Evolutionary conservation across 768 basidiomycete genomes (phyloP).

Genomic region (Tylopilus vinaceipallidus): DNA sequence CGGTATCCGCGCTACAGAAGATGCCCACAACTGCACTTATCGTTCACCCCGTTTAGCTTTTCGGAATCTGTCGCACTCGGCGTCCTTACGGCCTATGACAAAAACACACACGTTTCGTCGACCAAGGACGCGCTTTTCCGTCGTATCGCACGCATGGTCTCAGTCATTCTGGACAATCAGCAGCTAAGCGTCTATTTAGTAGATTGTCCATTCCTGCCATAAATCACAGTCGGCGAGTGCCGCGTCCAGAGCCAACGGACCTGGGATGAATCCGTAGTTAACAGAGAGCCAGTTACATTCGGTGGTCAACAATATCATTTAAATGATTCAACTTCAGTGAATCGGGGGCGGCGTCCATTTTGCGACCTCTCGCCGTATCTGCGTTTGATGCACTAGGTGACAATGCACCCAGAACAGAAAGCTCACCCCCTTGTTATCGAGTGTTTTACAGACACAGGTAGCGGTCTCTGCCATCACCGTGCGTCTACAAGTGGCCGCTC

Average conservation of each 20-base stretch:
- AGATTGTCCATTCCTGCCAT: conserved; percentile 34
- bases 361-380: conserved; percentile 61
- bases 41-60: no score
- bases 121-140: conserved; percentile 26
- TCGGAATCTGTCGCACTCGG: conserved; percentile 25
- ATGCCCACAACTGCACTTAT: no score
- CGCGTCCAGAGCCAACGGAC: not conserved
- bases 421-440: conserved; percentile 11
- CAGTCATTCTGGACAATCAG: conserved; percentile 29
- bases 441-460: not conserved
- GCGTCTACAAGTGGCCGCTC: conserved; percentile 45
- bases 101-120: conserved; percentile 11
- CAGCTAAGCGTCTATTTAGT: conserved; percentile 35
- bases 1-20: conserved; percentile 4
- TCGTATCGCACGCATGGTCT: conserved; percentile 13
- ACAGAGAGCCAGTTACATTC: conserved; percentile 23
- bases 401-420: conserved; percentile 10
- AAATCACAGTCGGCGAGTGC: conserved; percentile 39
- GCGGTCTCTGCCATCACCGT: conserved; percentile 43
- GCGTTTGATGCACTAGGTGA: conserved; percentile 50
- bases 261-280: conserved; percentile 6
- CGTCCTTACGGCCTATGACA: conserved; percentile 28
- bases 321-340: conserved; percentile 50
- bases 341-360: conserved; percentile 54
- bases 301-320: conserved; percentile 52